A percentile compares a stretch with the other conserved stretches of the same genome.
Conservation (phyloP, 305 asterid genomes). For the Striga hermonthica region DNA sequence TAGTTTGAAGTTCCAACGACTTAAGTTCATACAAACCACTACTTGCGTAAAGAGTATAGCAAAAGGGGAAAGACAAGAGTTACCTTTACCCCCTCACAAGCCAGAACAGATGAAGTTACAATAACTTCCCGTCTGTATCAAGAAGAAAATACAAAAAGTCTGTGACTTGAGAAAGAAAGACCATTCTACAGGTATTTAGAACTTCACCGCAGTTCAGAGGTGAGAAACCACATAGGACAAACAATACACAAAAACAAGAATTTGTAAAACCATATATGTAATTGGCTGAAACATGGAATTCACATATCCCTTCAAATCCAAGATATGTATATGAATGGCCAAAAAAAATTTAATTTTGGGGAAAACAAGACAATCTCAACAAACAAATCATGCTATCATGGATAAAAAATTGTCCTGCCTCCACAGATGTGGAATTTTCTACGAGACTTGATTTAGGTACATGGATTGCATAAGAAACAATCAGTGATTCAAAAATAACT, state of each 20-base stretch:
- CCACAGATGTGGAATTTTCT: neutral
- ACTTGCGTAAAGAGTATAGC: constrained; percentile 18
- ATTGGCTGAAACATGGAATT: neutral
- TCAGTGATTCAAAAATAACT: neutral
- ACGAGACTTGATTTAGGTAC: neutral
- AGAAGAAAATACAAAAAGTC: constrained; percentile 28
- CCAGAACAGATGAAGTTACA: constrained; percentile 83
- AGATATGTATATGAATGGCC: neutral
- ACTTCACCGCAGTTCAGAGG: constrained; percentile 16
- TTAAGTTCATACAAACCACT: constrained; percentile 25
- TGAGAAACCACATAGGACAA: constrained; percentile 3
- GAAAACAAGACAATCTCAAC: neutral
- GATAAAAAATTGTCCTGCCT: neutral
- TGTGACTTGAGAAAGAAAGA: neutral
- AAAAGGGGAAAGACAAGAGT: constrained; percentile 26
- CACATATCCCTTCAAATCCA: neutral
- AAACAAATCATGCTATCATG: neutral
- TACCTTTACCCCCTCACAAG: constrained; percentile 91
- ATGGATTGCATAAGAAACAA: neutral
- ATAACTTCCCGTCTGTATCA: constrained; percentile 83
- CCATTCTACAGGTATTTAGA: neutral
- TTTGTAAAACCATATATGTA: neutral
- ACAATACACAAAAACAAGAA: neutral
- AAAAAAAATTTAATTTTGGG: neutral
- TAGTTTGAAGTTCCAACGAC: constrained; percentile 18